A percentile compares a stretch with the other conserved stretches of the same genome.
Evolutionary conservation across 2,329 filamentous ascomycete species (phyloP).

Genomic region (Talaromyces sp.): DNA sequence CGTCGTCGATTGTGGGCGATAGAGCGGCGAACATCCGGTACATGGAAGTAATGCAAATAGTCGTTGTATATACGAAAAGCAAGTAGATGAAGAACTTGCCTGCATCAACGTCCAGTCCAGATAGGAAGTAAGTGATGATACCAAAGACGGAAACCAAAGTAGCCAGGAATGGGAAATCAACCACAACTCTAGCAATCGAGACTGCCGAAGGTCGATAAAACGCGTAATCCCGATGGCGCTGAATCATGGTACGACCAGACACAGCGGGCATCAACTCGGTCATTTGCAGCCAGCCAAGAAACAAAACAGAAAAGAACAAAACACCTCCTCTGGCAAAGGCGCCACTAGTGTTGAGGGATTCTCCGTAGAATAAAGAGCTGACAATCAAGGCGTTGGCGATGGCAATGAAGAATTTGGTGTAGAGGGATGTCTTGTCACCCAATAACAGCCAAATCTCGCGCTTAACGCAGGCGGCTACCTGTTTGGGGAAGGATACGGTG

Average conservation of each 20-base stretch:
- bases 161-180: conserved; percentile 61
- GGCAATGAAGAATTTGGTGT: conserved; percentile 77
- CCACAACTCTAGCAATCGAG: conserved; percentile 58
- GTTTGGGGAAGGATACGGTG: conserved; percentile 64
- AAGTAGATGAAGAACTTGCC: conserved; percentile 66
- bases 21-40: conserved; percentile 66
- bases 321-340: conserved; percentile 63
- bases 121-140: conserved; percentile 65
- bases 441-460: conserved; percentile 76
- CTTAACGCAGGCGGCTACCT: conserved; percentile 52
- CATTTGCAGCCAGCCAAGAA: conserved; percentile 69
- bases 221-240: conserved; percentile 64
- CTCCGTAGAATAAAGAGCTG: conserved; percentile 73
- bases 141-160: conserved; percentile 59
- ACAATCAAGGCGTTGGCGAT: conserved; percentile 71
- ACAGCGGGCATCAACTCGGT: conserved; percentile 76
- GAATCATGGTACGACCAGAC: conserved; percentile 66
- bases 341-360: conserved; percentile 57
- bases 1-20: conserved; percentile 63
- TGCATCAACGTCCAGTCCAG: conserved; percentile 55
- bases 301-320: conserved; percentile 65
- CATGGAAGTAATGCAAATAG: conserved; percentile 60
- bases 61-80: conserved; percentile 62
- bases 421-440: conserved; percentile 70
- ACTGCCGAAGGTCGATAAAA: conserved; percentile 69